Base-by-base conservation (phyloP, 345 rosid species). In the Salix exigua region DNA sequence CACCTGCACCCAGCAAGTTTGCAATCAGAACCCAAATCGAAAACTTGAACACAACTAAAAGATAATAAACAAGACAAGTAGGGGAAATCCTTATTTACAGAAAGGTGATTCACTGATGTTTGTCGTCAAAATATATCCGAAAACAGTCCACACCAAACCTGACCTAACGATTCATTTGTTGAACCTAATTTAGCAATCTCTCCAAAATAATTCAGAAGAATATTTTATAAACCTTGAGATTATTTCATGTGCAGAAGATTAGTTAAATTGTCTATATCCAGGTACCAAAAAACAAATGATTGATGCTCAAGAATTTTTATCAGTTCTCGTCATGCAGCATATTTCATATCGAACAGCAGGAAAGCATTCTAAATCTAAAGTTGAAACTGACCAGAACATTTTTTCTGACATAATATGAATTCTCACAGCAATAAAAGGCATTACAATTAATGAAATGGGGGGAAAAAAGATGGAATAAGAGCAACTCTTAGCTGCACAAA, bases 1-100 rank as follows among this genome's bases (percentile, higher is more conserved):
- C 88, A 71, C 87, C 89, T 86, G 86, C 80, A 83, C 46, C 74
- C 63, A 70, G 62, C 26, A 63, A 70, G 58, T 62, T 67, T n/a
- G n/a, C 71, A 31, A 48, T 46, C 50, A 25, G 78, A 66, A 73
- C 31, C 66, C 65, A 63, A 19, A 18, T 18, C 13, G 1, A n/a
- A 40, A 37, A 25, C 44, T 7, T 16, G 21, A 30, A 6, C 35
- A 16, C 18, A 18, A 17, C 30, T 7, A 33, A 14, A 66, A 18
- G 10, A 66, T 14, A 33, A 65, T 16, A 58, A n/a, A 55, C 60
- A 33, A 9, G 19, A 17, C 17, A 12, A 71, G 18, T 50, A n/a
- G 30, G 21, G 17, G 26, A 28, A 50, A 30, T 64, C 7, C 21
- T 26, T 23, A 46, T 46, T n/a, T 35, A 30, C n/a, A 30, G 4